A percentile compares a stretch with the other conserved stretches of the same genome.
Evolutionary conservation across 2,329 filamentous ascomycete species (phyloP).

Genomic region (Trichoderma polysporum): DNA sequence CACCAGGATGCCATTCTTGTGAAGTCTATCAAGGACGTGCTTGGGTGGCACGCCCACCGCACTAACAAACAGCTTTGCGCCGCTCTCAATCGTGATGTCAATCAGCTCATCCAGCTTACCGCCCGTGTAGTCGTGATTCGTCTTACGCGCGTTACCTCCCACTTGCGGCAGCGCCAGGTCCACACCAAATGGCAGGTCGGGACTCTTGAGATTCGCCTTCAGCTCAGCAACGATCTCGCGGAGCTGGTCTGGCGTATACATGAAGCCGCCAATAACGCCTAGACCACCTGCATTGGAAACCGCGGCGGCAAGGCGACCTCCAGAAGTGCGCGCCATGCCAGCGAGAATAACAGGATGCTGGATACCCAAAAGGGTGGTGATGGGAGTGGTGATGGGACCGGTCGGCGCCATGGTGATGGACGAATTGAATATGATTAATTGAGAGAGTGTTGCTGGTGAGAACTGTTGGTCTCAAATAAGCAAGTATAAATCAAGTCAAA

Average conservation of each 20-base stretch:
- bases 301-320: constrained; percentile 75
- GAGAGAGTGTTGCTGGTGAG: background rate
- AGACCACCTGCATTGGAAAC: constrained; percentile 88
- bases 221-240: constrained; percentile 82
- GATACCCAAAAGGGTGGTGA: constrained; percentile 78
- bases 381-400: constrained; percentile 69
- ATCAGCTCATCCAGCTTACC: constrained; percentile 86
- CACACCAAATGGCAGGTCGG: constrained; percentile 79
- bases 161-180: constrained; percentile 90
- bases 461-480: background rate
- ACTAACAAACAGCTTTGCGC: constrained; percentile 81
- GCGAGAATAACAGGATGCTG: constrained; percentile 87
- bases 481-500: background rate
- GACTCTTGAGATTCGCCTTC: constrained; percentile 67
- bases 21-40: constrained; percentile 71
- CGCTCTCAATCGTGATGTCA: constrained; percentile 78
- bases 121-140: constrained; percentile 93
- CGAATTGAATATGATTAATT: background rate
- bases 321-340: constrained; percentile 87
- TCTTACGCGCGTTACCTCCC: constrained; percentile 78
- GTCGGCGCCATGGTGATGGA: constrained; percentile 39
- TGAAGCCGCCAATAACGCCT: constrained; percentile 70
- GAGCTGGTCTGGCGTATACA: constrained; percentile 72
- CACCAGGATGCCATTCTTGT: constrained; percentile 75
- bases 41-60: constrained; percentile 85